Conservation (phyloP, 768 basidiomycete genomes). For the Neoboletus subvelutipes region DNA sequence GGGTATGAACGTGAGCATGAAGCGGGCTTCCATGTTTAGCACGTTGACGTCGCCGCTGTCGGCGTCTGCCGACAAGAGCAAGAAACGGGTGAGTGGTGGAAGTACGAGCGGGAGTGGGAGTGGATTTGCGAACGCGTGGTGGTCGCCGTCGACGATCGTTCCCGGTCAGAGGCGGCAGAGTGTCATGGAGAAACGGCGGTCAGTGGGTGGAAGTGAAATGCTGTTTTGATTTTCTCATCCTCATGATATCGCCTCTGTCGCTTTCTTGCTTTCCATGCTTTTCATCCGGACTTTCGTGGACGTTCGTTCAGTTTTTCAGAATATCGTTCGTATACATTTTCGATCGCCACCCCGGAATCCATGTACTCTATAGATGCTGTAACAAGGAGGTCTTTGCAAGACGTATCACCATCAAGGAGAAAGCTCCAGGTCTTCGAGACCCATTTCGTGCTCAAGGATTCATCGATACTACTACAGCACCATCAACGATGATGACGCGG, state of each 20-base stretch:
- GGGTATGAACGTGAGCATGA: constrained; percentile 15
- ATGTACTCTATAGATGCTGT: not conserved
- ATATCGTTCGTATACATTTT: not conserved
- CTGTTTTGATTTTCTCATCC: not conserved
- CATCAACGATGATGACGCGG: not conserved
- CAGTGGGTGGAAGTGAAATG: not conserved
- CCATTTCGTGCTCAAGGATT: not conserved
- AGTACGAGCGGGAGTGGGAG: constrained; percentile 3
- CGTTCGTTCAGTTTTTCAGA: not conserved
- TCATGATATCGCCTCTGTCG: not conserved
- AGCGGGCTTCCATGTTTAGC: constrained; percentile 19
- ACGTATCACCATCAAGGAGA: not conserved
- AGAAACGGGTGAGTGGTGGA: not conserved
- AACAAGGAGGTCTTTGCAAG: not conserved
- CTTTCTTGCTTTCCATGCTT: not conserved
- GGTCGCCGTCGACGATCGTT: not conserved
- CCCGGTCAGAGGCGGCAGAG: constrained; percentile 10
- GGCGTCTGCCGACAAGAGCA: constrained; percentile 3
- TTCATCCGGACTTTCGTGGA: not conserved
- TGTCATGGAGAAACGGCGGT: constrained; percentile 3
- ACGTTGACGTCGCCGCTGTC: constrained; percentile 3
- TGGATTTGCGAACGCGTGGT: constrained; percentile 1
- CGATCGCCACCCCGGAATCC: not conserved
- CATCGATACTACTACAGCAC: not conserved
- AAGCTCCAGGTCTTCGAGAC: not conserved